phyloP scores from a whole-genome alignment of 805 yeast species.

The Zygosaccharomyces pseudorouxii region DNA sequence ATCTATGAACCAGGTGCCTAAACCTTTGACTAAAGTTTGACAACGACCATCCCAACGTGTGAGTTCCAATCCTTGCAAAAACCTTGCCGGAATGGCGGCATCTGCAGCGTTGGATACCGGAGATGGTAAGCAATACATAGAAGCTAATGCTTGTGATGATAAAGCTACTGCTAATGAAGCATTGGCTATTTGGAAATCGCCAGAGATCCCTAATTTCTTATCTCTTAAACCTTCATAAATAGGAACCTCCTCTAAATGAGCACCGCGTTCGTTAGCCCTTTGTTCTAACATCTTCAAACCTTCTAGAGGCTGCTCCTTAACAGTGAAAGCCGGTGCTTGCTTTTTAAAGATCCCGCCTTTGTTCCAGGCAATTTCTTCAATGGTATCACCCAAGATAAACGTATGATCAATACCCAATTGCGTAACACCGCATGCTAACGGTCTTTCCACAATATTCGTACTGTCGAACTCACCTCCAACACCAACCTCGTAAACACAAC shows the following conservation, averaged over 20 bases:
- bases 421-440: slow-evolving; percentile 81
- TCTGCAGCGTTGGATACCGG: slow-evolving; percentile 12
- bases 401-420: slow-evolving; percentile 92
- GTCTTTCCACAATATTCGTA: slow-evolving; percentile 78
- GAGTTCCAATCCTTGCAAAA: slow-evolving; percentile 53
- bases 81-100: slow-evolving; percentile 42
- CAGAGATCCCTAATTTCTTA: slow-evolving; percentile 65
- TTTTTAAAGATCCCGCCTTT: slow-evolving; percentile 87
- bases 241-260: slow-evolving; percentile 49
- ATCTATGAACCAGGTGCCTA: slow-evolving; percentile 75
- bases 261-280: slow-evolving; percentile 64
- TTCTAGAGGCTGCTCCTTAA: slow-evolving; percentile 50
- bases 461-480: slow-evolving; percentile 98
- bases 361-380: slow-evolving; percentile 92
- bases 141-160: slow-evolving; percentile 53
- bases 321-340: slow-evolving; percentile 62
- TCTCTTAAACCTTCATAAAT: slow-evolving; percentile 36
- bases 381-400: slow-evolving; percentile 76
- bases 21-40: slow-evolving; percentile 52
- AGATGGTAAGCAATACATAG: slow-evolving; percentile 42
- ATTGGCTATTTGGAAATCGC: slow-evolving; percentile 77
- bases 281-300: slow-evolving; percentile 53
- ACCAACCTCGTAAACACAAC: slow-evolving; percentile 96
- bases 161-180: slow-evolving; percentile 84
- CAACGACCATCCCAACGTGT: slow-evolving; percentile 97